phyloP scores from a whole-genome alignment of 805 yeast species.

The Starmerella apicola region DNA sequence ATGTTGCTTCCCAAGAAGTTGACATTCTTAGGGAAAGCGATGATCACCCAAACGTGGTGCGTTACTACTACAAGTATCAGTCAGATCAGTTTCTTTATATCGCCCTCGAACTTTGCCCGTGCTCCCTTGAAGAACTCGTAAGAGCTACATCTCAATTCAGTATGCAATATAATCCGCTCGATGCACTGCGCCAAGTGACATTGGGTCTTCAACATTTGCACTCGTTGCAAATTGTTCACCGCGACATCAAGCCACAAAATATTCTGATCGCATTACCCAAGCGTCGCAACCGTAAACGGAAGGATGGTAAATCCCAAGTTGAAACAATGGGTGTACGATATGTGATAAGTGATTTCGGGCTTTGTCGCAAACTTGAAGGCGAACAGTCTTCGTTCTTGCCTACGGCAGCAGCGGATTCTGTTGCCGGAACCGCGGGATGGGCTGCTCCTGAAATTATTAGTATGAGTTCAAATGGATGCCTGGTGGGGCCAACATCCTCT shows the following conservation, averaged over 20 bases:
- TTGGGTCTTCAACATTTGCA: slow-evolving; percentile 80
- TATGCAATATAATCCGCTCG: slow-evolving; percentile 24
- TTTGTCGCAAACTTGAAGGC: slow-evolving; percentile 80
- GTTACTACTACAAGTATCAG: slow-evolving; percentile 88
- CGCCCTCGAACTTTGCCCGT: slow-evolving; percentile 83
- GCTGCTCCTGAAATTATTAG: slow-evolving; percentile 69
- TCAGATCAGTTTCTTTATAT: slow-evolving; percentile 80
- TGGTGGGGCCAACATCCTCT: background rate
- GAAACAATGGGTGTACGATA: slow-evolving; percentile 36
- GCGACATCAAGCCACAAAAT: slow-evolving; percentile 92
- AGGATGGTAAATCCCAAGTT: background rate
- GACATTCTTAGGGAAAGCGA: slow-evolving; percentile 82
- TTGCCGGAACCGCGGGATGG: slow-evolving; percentile 98
- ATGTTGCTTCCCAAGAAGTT: slow-evolving; percentile 87
- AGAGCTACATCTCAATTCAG: slow-evolving; percentile 29
- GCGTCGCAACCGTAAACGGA: background rate
- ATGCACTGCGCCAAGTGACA: slow-evolving; percentile 56
- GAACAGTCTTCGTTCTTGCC: slow-evolving; percentile 92
- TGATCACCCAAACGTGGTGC: slow-evolving; percentile 87
- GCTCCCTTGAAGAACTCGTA: slow-evolving; percentile 76
- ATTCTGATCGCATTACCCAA: slow-evolving; percentile 64
- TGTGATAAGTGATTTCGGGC: slow-evolving; percentile 88
- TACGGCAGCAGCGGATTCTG: slow-evolving; percentile 46
- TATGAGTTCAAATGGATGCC: slow-evolving; percentile 1
- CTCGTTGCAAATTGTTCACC: slow-evolving; percentile 78